Percentiles rank a stretch among this genome's conserved stretches.
Evolutionary conservation across 2,329 filamentous ascomycete species (phyloP).

Genomic region (Exophiala alcalophila): DNA sequence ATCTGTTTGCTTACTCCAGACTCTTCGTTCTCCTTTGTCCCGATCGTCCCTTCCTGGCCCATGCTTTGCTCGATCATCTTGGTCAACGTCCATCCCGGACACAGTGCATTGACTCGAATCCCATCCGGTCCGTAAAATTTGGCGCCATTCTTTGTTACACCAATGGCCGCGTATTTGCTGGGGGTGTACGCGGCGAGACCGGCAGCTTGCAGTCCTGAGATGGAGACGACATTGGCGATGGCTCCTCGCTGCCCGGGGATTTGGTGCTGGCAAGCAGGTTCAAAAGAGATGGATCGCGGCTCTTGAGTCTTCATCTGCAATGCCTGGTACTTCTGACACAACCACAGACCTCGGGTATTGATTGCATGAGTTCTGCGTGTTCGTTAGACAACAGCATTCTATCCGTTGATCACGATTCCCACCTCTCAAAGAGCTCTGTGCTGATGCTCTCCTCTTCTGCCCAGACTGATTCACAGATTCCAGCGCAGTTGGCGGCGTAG

Average conservation of each 20-base stretch:
- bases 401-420: not conserved
- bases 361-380: conserved; percentile 18
- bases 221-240: conserved; percentile 24
- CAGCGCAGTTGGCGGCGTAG: conserved; percentile 26
- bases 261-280: conserved; percentile 5
- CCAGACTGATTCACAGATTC: conserved; percentile 23
- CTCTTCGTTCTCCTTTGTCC: conserved; percentile 22
- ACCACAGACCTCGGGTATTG: conserved; percentile 22
- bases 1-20: conserved; percentile 18
- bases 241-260: conserved; percentile 23
- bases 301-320: conserved; percentile 23
- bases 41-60: conserved; percentile 22
- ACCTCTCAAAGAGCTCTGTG: conserved; percentile 22
- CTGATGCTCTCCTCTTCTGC: conserved; percentile 22
- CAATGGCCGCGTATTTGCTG: conserved; percentile 22
- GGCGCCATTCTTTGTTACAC: conserved; percentile 24
- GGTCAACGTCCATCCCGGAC: conserved; percentile 26
- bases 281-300: conserved; percentile 13
- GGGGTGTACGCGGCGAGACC: conserved; percentile 22
- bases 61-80: conserved; percentile 21
- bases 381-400: not conserved
- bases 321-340: conserved; percentile 23
- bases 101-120: conserved; percentile 24
- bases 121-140: conserved; percentile 24
- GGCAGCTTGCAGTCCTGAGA: conserved; percentile 18